Percentiles rank a stretch among this genome's conserved stretches.
Evolutionary conservation across 371 early-diverging fungal genomes (phyloP).

Genomic region (Mucor circinelloides): DNA sequence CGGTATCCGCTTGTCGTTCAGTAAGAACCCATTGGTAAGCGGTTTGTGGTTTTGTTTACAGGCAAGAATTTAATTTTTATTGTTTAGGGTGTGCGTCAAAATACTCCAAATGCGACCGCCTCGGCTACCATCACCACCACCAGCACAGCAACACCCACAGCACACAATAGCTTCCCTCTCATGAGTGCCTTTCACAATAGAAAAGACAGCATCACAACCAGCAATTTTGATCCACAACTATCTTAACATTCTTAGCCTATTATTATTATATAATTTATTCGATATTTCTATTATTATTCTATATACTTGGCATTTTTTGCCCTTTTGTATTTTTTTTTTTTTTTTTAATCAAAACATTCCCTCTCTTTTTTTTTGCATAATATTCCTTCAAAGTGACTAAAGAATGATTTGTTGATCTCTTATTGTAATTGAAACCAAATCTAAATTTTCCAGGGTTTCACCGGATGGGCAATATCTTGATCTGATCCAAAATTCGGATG

Average conservation of each 20-base stretch:
- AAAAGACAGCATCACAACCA: conserved; percentile 28
- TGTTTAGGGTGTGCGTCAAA: conserved; percentile 30
- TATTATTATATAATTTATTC: background rate
- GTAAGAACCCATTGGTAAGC: conserved; percentile 83
- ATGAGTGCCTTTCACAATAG: conserved; percentile 22
- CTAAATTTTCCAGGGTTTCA: background rate
- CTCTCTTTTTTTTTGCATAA: background rate
- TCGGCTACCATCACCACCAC: background rate
- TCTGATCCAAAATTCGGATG: background rate
- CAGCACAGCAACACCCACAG: background rate
- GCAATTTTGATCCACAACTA: conserved; percentile 27
- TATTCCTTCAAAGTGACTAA: background rate
- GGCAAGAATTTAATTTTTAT: background rate
- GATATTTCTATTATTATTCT: background rate
- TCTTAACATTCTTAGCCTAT: background rate
- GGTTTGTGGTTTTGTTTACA: background rate
- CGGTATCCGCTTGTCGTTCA: conserved; percentile 88
- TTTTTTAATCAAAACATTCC: background rate
- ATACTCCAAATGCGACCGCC: background rate
- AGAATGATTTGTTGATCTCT: background rate
- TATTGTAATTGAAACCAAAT: conserved; percentile 1
- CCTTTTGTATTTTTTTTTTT: background rate
- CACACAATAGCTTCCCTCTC: conserved; percentile 16
- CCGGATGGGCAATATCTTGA: conserved; percentile 3
- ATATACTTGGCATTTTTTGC: background rate